Evolutionary conservation across 2,329 filamentous ascomycete genomes (phyloP), one percentile per base, ranked within the genome.

Genomic region (Fonsecaea pedrosoi): DNA sequence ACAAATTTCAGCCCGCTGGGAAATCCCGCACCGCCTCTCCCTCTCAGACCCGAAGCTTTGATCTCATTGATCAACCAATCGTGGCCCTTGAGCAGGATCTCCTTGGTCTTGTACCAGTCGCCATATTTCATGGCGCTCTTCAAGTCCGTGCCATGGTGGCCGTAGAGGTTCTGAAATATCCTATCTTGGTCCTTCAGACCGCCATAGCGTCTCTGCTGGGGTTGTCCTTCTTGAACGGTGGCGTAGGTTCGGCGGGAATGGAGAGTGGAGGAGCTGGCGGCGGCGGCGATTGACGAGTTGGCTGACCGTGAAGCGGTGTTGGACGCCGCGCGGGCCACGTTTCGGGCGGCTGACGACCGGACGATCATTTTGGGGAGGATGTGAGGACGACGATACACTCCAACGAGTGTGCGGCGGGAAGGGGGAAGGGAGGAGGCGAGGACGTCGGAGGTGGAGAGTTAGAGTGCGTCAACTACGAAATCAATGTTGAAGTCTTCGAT

Each of bases 61-160:
- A 99, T 88, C 82, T 99, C 95, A 73, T 90, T 90, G 77, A 99
- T 98, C 80, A 99, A 96, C 90, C 95, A 99, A 76, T 99, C 94
- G 82, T 99, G 92, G 64, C 95, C 95, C 86, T 99, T 99, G 74
- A 92, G 83, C 67, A 99, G 81, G 66, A 99, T 99, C 80, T 99
- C 95, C 87, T 99, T 99, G 64, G 95, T 99, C 87, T 96, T 97
- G 85, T 99, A 89, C 95, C 95, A 99, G 81, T 98, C 95, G 74
- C 95, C 95, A 86, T 96, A 96, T 83, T 96, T 97, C 89, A 92
- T 94, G 62, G 95, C 94, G 77, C 89, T 92, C 85, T 95, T 94
- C 74, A 99, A 83, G 80, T 97, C 94, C 70, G 93, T 87, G 60
- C 92, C 93, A 82, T 92, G 92, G 78, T 95, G 92, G 76, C 92